Conservation (phyloP, 108 stramenopile genomes). For the Hondaea fermentalgiana region DNA sequence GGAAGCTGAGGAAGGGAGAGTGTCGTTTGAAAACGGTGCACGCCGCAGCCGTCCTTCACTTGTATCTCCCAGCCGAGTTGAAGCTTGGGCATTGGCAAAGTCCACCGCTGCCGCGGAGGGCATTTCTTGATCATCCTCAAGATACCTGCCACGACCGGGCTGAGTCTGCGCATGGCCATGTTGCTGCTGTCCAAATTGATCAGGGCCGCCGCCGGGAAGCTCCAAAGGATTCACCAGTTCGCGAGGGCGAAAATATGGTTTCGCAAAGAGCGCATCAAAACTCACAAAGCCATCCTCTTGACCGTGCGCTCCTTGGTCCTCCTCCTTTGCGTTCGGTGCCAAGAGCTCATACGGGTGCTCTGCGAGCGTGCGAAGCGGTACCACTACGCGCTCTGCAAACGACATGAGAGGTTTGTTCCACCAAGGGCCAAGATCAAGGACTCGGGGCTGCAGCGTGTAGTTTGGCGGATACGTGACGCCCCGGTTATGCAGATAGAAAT, state of each 20-base stretch:
- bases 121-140: too few relatives aligned
- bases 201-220: background rate
- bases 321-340: background rate
- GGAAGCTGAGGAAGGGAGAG: background rate
- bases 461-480: background rate
- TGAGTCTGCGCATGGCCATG: too few relatives aligned
- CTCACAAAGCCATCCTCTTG: background rate
- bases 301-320: background rate
- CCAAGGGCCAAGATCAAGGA: background rate
- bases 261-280: background rate
- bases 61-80: too few relatives aligned
- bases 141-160: too few relatives aligned
- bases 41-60: background rate
- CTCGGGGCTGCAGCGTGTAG: background rate
- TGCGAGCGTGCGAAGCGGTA: background rate
- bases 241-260: background rate
- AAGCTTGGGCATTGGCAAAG: too few relatives aligned
- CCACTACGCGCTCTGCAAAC: background rate
- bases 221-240: background rate
- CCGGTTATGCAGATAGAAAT: background rate
- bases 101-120: too few relatives aligned
- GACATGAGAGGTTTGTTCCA: background rate
- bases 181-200: background rate
- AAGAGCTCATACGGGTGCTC: background rate
- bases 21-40: background rate